phyloP scores from a whole-genome alignment of 208 protist species.

The Naegleria lovaniensis region DNA sequence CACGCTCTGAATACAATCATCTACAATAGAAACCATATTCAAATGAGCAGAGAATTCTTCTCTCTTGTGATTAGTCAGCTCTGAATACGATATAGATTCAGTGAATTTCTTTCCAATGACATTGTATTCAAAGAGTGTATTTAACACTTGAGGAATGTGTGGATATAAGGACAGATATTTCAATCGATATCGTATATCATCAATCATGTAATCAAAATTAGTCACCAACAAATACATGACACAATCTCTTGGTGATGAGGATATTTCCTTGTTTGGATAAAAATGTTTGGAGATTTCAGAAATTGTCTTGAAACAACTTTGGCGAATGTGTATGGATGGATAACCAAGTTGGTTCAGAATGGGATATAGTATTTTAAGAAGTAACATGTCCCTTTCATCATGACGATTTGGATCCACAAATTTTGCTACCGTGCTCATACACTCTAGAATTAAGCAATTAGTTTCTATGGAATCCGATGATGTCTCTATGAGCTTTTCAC shows the following conservation, averaged over 20 bases:
- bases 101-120: background rate
- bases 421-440: background rate
- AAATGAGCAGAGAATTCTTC: background rate
- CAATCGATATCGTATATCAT: background rate
- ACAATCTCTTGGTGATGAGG: background rate
- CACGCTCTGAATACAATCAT: background rate
- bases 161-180: background rate
- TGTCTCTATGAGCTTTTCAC: background rate
- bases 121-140: constrained; percentile 1
- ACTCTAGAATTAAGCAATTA: background rate
- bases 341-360: background rate
- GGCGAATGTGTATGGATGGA: background rate
- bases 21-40: background rate
- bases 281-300: background rate
- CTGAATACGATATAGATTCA: too few species aligned
- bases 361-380: background rate
- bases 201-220: constrained; percentile 13
- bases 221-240: background rate
- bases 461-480: background rate
- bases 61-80: too few species aligned
- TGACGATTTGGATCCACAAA: background rate
- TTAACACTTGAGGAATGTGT: background rate
- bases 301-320: background rate
- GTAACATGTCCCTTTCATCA: background rate
- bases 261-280: background rate